phyloP scores from a whole-genome alignment of 345 rosid species.

The Pistacia vera region DNA sequence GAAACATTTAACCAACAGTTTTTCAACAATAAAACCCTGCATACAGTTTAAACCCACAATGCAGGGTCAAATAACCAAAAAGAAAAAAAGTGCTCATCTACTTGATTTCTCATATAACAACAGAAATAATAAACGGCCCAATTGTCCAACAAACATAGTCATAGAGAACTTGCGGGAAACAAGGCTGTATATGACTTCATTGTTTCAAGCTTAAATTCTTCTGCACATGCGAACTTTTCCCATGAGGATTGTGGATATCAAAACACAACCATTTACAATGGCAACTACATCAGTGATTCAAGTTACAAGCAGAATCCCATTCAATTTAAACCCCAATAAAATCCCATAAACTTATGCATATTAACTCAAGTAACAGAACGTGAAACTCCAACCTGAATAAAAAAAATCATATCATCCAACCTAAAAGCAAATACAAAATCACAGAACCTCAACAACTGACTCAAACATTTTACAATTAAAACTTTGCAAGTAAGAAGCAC shows the following conservation, averaged over 20 bases:
- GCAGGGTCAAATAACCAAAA: background rate
- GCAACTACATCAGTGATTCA: background rate
- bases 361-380: background rate
- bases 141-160: too few relatives aligned
- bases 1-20: constrained; percentile 11
- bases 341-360: background rate
- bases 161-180: background rate
- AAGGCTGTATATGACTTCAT: background rate
- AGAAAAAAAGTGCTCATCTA: background rate
- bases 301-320: too few relatives aligned
- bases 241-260: background rate
- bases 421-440: background rate
- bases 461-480: too few relatives aligned
- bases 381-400: background rate
- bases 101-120: background rate
- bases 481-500: too few relatives aligned
- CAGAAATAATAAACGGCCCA: background rate
- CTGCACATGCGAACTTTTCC: background rate
- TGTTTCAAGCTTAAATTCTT: background rate
- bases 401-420: background rate
- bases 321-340: too few relatives aligned
- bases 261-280: background rate
- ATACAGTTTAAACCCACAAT: background rate
- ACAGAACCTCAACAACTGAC: background rate
- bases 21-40: background rate